A percentile compares a stretch with the other conserved stretches of the same genome.
Conservation (phyloP, 2,329 filamentous ascomycete genomes). For the Xylaria sp. region DNA sequence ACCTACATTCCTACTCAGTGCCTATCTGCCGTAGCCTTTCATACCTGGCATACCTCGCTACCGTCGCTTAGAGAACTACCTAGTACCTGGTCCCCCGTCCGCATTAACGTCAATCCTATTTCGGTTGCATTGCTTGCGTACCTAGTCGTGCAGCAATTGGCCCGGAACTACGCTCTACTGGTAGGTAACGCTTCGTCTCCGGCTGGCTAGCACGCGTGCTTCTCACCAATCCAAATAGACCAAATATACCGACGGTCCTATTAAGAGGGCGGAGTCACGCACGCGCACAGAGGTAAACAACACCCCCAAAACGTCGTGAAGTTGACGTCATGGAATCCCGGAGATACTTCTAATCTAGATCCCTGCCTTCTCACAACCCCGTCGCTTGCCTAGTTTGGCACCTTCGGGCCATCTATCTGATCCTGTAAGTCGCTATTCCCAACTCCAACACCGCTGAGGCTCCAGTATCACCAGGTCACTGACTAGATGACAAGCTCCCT, state of each 20-base stretch:
- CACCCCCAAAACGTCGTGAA: not conserved
- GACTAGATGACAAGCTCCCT: not conserved
- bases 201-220: slow-evolving; percentile 10
- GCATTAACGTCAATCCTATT: slow-evolving; percentile 31
- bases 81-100: slow-evolving; percentile 15
- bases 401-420: not conserved
- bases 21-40: not conserved
- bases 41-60: not conserved
- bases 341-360: slow-evolving; percentile 26
- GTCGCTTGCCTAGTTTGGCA: slow-evolving; percentile 19
- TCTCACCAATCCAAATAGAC: slow-evolving; percentile 16
- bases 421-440: not conserved
- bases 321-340: slow-evolving; percentile 33
- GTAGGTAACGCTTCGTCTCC: slow-evolving; percentile 1
- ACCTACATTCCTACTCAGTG: not conserved
- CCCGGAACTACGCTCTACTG: slow-evolving; percentile 18
- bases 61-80: not conserved
- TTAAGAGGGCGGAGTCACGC: slow-evolving; percentile 17
- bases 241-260: slow-evolving; percentile 4
- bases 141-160: slow-evolving; percentile 21
- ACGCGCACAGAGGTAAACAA: slow-evolving; percentile 14
- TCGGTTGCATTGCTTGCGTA: slow-evolving; percentile 23
- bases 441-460: not conserved
- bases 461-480: not conserved
- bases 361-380: not conserved